Evolutionary conservation across 176 grass and related monocot genomes (phyloP), one percentile per base, ranked within the genome.

Genomic region (Hsuehochloa calcarea): DNA sequence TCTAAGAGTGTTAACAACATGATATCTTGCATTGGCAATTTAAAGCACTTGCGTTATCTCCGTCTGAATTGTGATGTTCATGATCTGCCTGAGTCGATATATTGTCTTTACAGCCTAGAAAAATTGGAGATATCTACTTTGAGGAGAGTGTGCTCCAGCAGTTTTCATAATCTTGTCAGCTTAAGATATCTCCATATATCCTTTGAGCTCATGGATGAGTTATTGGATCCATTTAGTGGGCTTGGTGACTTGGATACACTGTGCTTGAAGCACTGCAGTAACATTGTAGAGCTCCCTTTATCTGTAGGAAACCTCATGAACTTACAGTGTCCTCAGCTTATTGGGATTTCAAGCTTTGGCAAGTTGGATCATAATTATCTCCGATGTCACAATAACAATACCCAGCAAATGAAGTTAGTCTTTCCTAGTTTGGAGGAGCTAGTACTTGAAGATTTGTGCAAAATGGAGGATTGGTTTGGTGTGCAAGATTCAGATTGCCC

Each of bases 51-150:
- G 37, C 88, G 82, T 15, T 90, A 63, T 25, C 49, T 81, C 5
- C 34, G 0, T 8, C 11, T 80, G 25, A 41, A 69, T 41, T 41
- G 73, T 37, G 10, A 22, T 35, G 10, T 79, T 15, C 8, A 47
- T 49, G 49, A 19, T 16, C 12, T 75, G 29, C 74, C 79, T 79
- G 43, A 79, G 17, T 86, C 75, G 34, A 13, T 87, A 70, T 68
- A 51, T 11, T 9, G 65, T 58, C 79, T 90, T 84, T 78, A 68
- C 81, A 83, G 41, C 65, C 84, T 90, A 38, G 84, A 90, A 27
- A 87, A 54, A 46, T 62, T 90, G 70, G 59, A 65, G 4, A 6
- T 84, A 26, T 65, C 8, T 29, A 64, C 58, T 40, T 25, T 14
- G 10, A 10, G 8, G 4, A 38, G 10, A 66, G 31, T 40, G 10